Base-by-base conservation (phyloP, 352 stramenopile genomes). In the Pythium phragmitis region DNA sequence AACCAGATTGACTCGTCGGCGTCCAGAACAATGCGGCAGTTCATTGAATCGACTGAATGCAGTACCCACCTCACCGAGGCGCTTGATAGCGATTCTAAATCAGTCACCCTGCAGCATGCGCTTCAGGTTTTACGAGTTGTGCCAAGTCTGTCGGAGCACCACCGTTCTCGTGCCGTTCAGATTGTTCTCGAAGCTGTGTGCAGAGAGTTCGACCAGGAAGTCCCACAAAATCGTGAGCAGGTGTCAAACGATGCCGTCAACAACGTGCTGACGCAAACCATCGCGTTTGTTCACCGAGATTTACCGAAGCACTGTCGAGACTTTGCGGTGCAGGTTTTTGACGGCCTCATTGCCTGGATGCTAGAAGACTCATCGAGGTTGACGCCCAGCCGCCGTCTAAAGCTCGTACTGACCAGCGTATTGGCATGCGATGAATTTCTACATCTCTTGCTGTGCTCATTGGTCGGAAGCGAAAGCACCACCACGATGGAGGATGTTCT, bases 211-310 rank as follows among this genome's bases (percentile, higher is more conserved):
- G 52, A 33, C 11, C 7, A 49, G 21, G 12, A 21, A 41, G 7
- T 41, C 6, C 12, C 19, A 23, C 14, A 19, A 34, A 16, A 21
- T 7, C n/a, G 8, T 49, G 21, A 33, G n/a, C 17, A 39, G 19
- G n/a, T 17, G 2, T 21, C 21, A 28, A 42, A n/a, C 41, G 39
- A 50, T 16, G 2, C 26, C n/a, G 13, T 60, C 39, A 60, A 42
- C 21, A 37, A 28, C 6, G 46, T 57, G 12, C 16, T 85, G 21
- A 17, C 47, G 1, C 21, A 37, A 55, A 64, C 48, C 14, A 37
- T 64, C 16, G 36, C 11, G 6, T 19, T 64, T n/a, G 47, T 19
- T 4, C 11, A 12, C 4, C 34, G 47, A 39, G 47, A 57, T 17
- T 2, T 12, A 34, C 17, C 21, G 19, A 4, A 17, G 7, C 13